Percentiles rank a stretch among this genome's conserved stretches.
These are phyloP conservation scores for Wickerhamiella domercqiae DNA, from an alignment of 805 yeast genomes.

Conservation along the genomic window DNA sequence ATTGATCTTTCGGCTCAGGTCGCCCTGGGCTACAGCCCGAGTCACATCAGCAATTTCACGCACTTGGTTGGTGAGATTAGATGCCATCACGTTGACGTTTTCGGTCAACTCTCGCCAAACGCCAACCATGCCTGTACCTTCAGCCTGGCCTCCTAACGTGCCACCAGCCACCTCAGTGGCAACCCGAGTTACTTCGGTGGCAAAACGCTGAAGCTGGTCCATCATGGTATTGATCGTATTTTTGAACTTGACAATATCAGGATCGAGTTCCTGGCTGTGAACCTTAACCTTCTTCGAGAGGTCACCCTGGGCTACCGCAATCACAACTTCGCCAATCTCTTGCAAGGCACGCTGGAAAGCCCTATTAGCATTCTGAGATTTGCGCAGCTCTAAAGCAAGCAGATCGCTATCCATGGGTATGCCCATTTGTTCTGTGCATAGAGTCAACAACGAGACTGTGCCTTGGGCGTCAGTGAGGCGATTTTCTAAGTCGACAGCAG, in stretches of 20 bases:
- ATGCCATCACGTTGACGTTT: slow-evolving; percentile 81
- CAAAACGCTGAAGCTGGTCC: slow-evolving; percentile 71
- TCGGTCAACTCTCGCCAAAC: slow-evolving; percentile 80
- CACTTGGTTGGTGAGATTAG: slow-evolving; percentile 74
- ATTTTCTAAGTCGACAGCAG: slow-evolving; percentile 22
- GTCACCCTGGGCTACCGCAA: slow-evolving; percentile 82
- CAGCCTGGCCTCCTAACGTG: slow-evolving; percentile 79
- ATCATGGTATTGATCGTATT: slow-evolving; percentile 76
- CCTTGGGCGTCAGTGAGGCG: slow-evolving; percentile 23
- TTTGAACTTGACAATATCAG: slow-evolving; percentile 66
- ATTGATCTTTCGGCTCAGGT: slow-evolving; percentile 63
- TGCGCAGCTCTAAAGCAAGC: slow-evolving; percentile 25
- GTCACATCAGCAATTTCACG: slow-evolving; percentile 84
- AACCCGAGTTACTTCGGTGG: slow-evolving; percentile 66
- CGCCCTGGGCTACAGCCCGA: slow-evolving; percentile 78
- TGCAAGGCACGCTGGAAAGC: slow-evolving; percentile 53
- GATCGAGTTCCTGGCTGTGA: slow-evolving; percentile 56
- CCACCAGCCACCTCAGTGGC: slow-evolving; percentile 88
- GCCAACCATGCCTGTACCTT: slow-evolving; percentile 71
- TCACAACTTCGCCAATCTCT: slow-evolving; percentile 75
- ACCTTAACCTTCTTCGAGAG: slow-evolving; percentile 64
- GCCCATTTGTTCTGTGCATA: slow-evolving; percentile 13
- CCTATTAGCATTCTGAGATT: slow-evolving; percentile 40
- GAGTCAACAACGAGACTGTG: slow-evolving; percentile 22
- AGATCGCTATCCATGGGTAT: slow-evolving; percentile 18